Evolutionary conservation across 345 rosid species (phyloP).

Genomic region (Rhodomyrtus tomentosa): DNA sequence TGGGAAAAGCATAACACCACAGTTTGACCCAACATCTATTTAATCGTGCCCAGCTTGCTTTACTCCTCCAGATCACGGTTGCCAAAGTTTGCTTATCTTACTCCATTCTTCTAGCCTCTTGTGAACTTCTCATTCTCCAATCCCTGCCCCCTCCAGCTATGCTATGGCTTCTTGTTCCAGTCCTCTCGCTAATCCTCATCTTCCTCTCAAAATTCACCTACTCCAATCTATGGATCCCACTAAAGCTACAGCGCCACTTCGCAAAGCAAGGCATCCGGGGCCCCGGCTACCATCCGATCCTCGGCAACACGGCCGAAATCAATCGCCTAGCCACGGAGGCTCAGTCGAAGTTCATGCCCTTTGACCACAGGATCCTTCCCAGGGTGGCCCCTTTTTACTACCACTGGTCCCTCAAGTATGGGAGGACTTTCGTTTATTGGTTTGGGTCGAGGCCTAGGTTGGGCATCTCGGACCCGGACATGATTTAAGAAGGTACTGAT

Average conservation of each 20-base stretch:
- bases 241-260: slow-evolving; percentile 53
- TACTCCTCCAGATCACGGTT: not conserved
- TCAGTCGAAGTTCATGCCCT: slow-evolving; percentile 24
- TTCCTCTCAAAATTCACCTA: slow-evolving; percentile 19
- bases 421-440: slow-evolving; percentile 62
- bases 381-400: slow-evolving; percentile 45
- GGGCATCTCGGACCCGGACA: slow-evolving; percentile 41
- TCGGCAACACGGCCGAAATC: slow-evolving; percentile 54
- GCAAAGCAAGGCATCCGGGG: slow-evolving; percentile 31
- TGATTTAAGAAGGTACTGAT: slow-evolving; percentile 52
- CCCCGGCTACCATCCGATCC: slow-evolving; percentile 42
- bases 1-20: not conserved
- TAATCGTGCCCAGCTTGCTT: not conserved
- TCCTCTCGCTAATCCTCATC: slow-evolving; percentile 7
- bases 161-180: slow-evolving; percentile 6
- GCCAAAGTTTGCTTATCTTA: too few relatives aligned
- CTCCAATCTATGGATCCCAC: slow-evolving; percentile 38
- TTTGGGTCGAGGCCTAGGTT: slow-evolving; percentile 60
- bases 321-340: slow-evolving; percentile 22
- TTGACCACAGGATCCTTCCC: slow-evolving; percentile 27
- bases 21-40: not conserved
- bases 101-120: not conserved
- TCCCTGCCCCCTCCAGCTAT: not conserved
- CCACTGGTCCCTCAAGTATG: slow-evolving; percentile 42
- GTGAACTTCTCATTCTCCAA: not conserved